A percentile compares a stretch with the other conserved stretches of the same genome.
Evolutionary conservation across 2,329 filamentous ascomycete genomes (phyloP).

Genomic region (Venturia oleaginea): DNA sequence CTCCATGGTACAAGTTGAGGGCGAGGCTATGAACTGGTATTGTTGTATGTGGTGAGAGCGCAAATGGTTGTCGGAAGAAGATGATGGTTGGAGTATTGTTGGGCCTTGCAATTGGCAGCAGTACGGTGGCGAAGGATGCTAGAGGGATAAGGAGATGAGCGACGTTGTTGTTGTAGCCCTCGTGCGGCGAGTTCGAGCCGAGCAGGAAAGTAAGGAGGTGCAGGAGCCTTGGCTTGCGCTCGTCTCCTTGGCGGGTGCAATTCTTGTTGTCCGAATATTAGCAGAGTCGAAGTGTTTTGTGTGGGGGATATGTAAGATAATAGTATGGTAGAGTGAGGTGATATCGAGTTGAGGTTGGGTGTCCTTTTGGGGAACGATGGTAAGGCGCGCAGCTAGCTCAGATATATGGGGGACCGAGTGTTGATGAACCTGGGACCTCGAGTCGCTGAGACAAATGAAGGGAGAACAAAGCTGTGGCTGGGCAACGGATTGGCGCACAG

Average conservation of each 20-base stretch:
- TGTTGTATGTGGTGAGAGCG: background rate
- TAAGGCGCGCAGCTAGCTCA: background rate
- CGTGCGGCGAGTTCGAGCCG: background rate
- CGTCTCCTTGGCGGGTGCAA: background rate
- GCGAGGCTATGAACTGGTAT: background rate
- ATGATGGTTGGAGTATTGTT: background rate
- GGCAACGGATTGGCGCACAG: background rate
- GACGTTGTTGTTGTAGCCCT: background rate
- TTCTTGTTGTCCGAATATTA: background rate
- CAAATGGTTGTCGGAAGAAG: background rate
- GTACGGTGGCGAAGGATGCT: background rate
- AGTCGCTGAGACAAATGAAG: background rate
- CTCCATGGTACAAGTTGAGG: slow-evolving; percentile 3
- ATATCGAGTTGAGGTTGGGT: background rate
- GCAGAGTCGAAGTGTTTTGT: no score
- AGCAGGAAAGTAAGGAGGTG: background rate
- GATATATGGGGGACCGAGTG: background rate
- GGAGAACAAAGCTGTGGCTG: background rate
- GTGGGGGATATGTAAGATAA: background rate
- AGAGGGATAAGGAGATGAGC: background rate
- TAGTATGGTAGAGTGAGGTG: background rate
- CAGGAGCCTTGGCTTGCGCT: background rate
- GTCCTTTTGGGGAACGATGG: background rate
- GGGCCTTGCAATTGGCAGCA: background rate
- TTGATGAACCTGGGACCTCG: no score